phyloP scores from a whole-genome alignment of 1,139 yeast genomes.

The Candida glucosophila region DNA sequence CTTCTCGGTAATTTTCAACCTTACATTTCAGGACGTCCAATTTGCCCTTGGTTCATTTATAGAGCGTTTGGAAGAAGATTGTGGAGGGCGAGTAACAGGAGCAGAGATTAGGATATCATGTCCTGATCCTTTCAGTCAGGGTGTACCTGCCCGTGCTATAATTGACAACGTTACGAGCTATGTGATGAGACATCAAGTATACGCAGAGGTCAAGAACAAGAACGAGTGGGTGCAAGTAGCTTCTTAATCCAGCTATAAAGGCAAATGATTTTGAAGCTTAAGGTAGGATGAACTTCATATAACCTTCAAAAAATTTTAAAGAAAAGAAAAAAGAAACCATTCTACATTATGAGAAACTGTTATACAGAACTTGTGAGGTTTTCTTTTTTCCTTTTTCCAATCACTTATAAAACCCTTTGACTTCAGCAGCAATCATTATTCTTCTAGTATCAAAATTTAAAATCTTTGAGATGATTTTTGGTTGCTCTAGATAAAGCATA shows the following conservation, averaged over 20 bases:
- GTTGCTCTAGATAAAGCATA: slow-evolving; percentile 89
- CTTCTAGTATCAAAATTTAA: slow-evolving; percentile 56
- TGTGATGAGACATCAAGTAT: slow-evolving; percentile 90
- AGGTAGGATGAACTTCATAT: too few species aligned
- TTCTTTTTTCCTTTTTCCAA: too few species aligned
- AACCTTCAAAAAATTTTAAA: too few species aligned
- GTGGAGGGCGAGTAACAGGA: slow-evolving; percentile 94
- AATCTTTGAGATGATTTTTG: slow-evolving; percentile 64
- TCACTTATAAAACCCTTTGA: slow-evolving; percentile 52
- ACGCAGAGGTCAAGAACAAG: slow-evolving; percentile 86
- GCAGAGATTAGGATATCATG: slow-evolving; percentile 97
- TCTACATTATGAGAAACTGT: too few species aligned
- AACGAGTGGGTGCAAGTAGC: slow-evolving; percentile 98
- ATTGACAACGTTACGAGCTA: slow-evolving; percentile 95
- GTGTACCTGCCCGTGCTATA: slow-evolving; percentile 92
- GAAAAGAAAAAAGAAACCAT: too few species aligned
- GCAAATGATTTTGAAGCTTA: too few species aligned
- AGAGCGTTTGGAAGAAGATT: slow-evolving; percentile 95
- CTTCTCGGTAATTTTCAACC: slow-evolving; percentile 90
- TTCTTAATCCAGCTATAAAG: too few species aligned
- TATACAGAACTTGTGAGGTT: too few species aligned
- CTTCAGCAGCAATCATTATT: slow-evolving; percentile 60
- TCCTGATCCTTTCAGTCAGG: slow-evolving; percentile 79
- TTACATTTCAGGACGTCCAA: slow-evolving; percentile 91
- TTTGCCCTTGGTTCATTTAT: slow-evolving; percentile 96